Base-by-base conservation (phyloP, 441 rosid species). In the Biscutella auriculata region DNA sequence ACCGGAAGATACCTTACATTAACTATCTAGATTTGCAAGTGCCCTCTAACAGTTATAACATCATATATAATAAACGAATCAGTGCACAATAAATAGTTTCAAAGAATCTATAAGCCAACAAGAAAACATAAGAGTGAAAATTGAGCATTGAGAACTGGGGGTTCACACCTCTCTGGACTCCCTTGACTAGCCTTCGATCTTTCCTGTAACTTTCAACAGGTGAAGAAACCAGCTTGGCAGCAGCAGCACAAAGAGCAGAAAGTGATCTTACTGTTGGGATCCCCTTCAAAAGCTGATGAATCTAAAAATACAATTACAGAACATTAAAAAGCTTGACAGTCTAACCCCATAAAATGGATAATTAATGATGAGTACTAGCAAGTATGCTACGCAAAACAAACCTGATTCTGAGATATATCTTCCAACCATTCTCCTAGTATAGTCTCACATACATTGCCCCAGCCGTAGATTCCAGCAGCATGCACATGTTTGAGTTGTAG, bases 331-430 rank as follows among this genome's bases (percentile, higher is more conserved):
- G 32, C 61, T 53, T 5, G 39, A 17, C 51, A 36, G 52, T 63
- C n/a, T 19, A 23, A 44, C 45, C 39, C 32, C 15, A 40, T 14
- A 26, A 45, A 55, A 41, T 9, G 48, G 36, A 55, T 48, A 57
- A 47, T 6, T 47, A 33, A 35, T 9, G n/a, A 36, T 54, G 36
- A 17, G 54, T 48, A 63, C 15, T 19, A 11, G 45, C 30, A 12
- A 33, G 57, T 37, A 67, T 19, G 55, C 34, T 12, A 15, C 19
- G 53, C 14, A 15, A 44, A 57, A 39, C 15, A 26, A 70, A 95
- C 99, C 98, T 95, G 99, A 79, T 88, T 88, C 70, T 83, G 97
- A 53, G 96, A 95, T 63, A 95, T 69, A 79, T 95, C 99, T 76
- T 86, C 95, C 83, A 95, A 70, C 99, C 99, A 95, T 66, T 91